Evolutionary conservation across 164 flowering plant species (phyloP).

Genomic region (Platanus orientalis): DNA sequence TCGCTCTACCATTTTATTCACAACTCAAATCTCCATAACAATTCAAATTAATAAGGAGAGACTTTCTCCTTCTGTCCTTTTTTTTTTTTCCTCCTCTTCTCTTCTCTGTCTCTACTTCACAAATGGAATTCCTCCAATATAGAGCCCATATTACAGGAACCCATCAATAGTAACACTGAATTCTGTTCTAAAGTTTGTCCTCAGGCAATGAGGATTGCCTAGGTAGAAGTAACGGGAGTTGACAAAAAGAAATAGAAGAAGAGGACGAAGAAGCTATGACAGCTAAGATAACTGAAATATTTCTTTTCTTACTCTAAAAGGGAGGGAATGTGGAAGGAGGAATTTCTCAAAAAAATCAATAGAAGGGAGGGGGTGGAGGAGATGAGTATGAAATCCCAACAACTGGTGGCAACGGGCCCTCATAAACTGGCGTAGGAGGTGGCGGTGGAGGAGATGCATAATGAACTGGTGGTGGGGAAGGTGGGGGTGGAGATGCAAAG

Average conservation of each 20-base stretch:
- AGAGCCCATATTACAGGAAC: neutral
- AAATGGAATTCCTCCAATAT: neutral
- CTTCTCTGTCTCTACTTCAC: constrained; percentile 1
- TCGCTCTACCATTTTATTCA: constrained; percentile 50
- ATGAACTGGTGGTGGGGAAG: constrained; percentile 16
- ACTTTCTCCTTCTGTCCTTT: constrained; percentile 23
- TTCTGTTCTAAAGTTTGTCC: constrained; percentile 4
- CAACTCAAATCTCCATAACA: constrained; percentile 52
- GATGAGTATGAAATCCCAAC: constrained; percentile 61
- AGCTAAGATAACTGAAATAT: constrained; percentile 11
- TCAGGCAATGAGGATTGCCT: constrained; percentile 30
- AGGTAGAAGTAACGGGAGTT: constrained; percentile 11
- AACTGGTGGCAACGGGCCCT: constrained; percentile 71
- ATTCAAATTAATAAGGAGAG: constrained; percentile 63
- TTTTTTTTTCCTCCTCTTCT: constrained; percentile 4
- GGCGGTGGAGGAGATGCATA: constrained; percentile 8
- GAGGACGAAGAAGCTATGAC: constrained; percentile 20
- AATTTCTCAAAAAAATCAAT: constrained; percentile 73
- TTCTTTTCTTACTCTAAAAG: constrained; percentile 4
- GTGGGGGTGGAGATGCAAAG: constrained; percentile 1
- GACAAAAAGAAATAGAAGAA: constrained; percentile 15
- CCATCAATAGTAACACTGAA: neutral
- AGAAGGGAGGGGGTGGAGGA: constrained; percentile 71
- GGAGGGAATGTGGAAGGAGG: constrained; percentile 30
- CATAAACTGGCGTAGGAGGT: constrained; percentile 50